Base-by-base conservation (phyloP, 108 stramenopile species). In the Cyclotella choctawhatcheeana region DNA sequence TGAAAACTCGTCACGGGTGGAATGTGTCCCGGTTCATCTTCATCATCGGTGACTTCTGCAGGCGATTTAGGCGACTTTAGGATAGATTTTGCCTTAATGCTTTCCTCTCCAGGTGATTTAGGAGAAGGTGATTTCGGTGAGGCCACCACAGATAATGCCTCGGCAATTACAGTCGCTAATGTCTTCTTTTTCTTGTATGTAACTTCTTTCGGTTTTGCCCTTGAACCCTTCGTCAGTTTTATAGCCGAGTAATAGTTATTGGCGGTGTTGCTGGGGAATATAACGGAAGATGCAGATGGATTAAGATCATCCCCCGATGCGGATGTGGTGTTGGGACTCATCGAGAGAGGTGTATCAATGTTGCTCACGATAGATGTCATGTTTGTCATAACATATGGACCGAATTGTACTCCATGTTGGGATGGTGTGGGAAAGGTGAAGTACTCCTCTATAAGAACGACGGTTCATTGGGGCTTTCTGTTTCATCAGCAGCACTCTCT, bases 1-100 rank as follows among this genome's bases (percentile, higher is more conserved):
- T 18, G 30, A 56, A 56, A 56, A 56, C 55, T 56, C 3, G 55
- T 56, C 55, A 56, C 55, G 4, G 55, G 55, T 6, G 55, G 55
- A 31, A 56, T 56, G 31, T 30, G 30, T 1, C 29, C 55, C 55
- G 55, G 55, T 1, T 56, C 55, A 31, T 56, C 55, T 1, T 27
- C 55, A 27, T 31, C 31, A 12, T 56, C 14, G 10, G 47, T 22
- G 1, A n/a, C n/a, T n/a, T n/a, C n/a, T n/a, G n/a, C n/a, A n/a
- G n/a, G n/a, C n/a, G n/a, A n/a, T n/a, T n/a, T n/a, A n/a, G n/a
- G n/a, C n/a, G n/a, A n/a, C n/a, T n/a, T n/a, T n/a, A n/a, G n/a
- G n/a, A n/a, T n/a, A n/a, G n/a, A n/a, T n/a, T n/a, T n/a, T n/a
- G n/a, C n/a, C n/a, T n/a, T n/a, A n/a, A n/a, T n/a, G n/a, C n/a